Percentiles rank a stretch among this genome's conserved stretches.
Evolutionary conservation across 2,329 filamentous ascomycete genomes (phyloP).

Genomic region (Talaromyces sp.): DNA sequence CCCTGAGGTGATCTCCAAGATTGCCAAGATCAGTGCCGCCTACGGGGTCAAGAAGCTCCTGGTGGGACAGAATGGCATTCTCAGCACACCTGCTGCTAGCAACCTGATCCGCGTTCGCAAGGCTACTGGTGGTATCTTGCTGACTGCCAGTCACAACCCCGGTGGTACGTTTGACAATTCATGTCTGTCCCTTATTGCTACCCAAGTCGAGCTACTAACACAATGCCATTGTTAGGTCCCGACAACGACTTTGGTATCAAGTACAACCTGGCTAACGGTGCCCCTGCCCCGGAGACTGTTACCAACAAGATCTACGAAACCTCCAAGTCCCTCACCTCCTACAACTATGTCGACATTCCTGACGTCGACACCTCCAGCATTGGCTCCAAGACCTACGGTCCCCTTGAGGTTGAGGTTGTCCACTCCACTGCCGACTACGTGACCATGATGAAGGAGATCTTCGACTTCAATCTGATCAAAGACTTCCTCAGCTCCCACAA

Average conservation of each 20-base stretch:
- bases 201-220: conserved; percentile 2
- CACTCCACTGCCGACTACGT: conserved; percentile 92
- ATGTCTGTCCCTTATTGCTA: background rate
- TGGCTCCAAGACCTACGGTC: conserved; percentile 80
- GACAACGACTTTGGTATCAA: conserved; percentile 98
- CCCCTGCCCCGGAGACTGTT: conserved; percentile 90
- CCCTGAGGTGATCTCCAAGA: conserved; percentile 92
- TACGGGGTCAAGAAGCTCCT: conserved; percentile 99
- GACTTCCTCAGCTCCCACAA: conserved; percentile 83
- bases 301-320: conserved; percentile 97
- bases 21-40: conserved; percentile 93
- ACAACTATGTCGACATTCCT: conserved; percentile 87
- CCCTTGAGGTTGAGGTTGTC: conserved; percentile 90
- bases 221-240: conserved; percentile 63
- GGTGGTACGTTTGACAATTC: conserved; percentile 68
- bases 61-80: conserved; percentile 92
- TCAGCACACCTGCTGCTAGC: conserved; percentile 94
- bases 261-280: conserved; percentile 97
- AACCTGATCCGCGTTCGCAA: conserved; percentile 93
- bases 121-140: conserved; percentile 92
- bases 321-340: conserved; percentile 85
- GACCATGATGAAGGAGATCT: conserved; percentile 96
- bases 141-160: conserved; percentile 98
- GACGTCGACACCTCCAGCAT: conserved; percentile 82
- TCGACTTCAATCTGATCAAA: conserved; percentile 95